Evolutionary conservation across 495 filamentous ascomycete species (phyloP).

Genomic region (Neurospora tetraspora): DNA sequence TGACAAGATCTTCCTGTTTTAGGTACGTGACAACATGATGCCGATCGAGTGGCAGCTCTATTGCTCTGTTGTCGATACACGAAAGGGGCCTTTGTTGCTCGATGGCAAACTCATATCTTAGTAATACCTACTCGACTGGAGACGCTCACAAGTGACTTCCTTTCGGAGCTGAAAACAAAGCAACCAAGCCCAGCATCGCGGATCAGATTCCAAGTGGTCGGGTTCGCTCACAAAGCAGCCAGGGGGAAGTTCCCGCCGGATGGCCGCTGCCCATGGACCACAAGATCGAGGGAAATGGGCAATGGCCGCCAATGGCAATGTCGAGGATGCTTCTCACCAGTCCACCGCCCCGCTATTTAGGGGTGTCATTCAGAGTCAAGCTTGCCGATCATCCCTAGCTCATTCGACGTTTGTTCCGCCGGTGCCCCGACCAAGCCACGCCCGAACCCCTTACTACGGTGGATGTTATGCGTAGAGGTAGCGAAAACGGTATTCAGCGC

Average conservation of each 20-base stretch:
- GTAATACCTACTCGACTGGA: neutral
- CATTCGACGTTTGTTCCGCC: neutral
- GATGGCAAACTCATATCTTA: neutral
- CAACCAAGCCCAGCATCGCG: neutral
- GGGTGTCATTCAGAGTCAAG: neutral
- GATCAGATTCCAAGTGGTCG: neutral
- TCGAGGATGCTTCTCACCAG: neutral
- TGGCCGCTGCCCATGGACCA: neutral
- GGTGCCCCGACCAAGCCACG: neutral
- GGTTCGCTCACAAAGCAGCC: too few relatives aligned
- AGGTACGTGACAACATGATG: neutral
- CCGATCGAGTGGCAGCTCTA: neutral
- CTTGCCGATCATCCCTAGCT: neutral
- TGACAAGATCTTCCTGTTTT: neutral
- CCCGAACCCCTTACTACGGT: neutral
- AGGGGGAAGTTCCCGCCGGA: neutral
- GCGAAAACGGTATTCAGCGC: too few relatives aligned
- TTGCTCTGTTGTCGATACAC: neutral
- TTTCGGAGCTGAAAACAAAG: neutral
- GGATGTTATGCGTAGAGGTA: too few relatives aligned
- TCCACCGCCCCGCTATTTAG: neutral
- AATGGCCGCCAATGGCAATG: neutral
- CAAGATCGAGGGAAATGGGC: neutral
- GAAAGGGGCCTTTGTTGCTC: neutral
- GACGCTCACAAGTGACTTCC: neutral